Base-by-base conservation (phyloP, 805 yeast species). In the Phaffomyces thermotolerans region DNA sequence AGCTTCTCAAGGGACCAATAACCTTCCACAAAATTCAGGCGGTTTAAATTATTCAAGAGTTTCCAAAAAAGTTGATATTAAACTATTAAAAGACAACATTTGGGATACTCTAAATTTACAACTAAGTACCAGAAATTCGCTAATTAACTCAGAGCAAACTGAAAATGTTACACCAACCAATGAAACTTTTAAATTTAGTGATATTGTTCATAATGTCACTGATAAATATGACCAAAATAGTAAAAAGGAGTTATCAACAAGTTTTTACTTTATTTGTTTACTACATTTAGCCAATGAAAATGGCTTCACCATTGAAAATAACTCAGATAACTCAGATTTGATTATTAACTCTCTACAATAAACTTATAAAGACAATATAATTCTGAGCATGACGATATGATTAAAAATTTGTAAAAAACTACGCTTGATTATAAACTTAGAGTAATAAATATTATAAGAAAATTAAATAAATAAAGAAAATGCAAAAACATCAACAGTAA, bases 251-350 rank as follows among this genome's bases (percentile, higher is more conserved):
- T 60, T 89, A 4, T 83, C 95, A 1, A 87, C 95, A 1, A 83
- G 95, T 65, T 84, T 84, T 60, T 84, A 86, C 54, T 88, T 88
- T 54, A 85, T 88, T 43, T 85, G 95, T 56, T 65, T 87, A 55
- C 64, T 88, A 29, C 96, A 88, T 64, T 67, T 88, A 48, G 95
- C 96, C 12, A 88, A 89, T 59, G 96, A 88, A 59, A 80, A 84
- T 55, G 93, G 90, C 1, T 68, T 88, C 33, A 57, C 67, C 4
- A 73, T 88, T 8, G 66, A 69, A 15, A 74, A 76, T 47, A 73
- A 41, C 15, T 30, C 43, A 2, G 54, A 49, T 34, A 55, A 57
- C 24, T 36, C 55, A 9, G 61, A 57, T 41, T 46, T 57, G 35
- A 37, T 50, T 12, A 49, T 52, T 18, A 45, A 46, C 12, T 12